Percentiles rank a stretch among this genome's conserved stretches.
phyloP scores from a whole-genome alignment of 805 yeast genomes.

The Yamadazyma phyllophila region DNA sequence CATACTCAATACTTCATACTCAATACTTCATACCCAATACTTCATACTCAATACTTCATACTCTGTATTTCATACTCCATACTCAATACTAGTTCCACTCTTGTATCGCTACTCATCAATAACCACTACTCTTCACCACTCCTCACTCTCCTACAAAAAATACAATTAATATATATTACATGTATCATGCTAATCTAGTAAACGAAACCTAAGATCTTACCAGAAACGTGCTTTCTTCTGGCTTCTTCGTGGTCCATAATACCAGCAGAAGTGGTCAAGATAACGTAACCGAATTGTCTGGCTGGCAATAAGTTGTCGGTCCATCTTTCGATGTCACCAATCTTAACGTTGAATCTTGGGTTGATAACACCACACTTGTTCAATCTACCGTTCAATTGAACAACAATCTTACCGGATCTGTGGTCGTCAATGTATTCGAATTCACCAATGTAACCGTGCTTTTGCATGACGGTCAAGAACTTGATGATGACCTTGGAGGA shows the following conservation, averaged over 20 bases:
- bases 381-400: slow-evolving; percentile 95
- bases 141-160: background rate
- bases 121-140: no score
- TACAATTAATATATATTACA: slow-evolving; percentile 10
- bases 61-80: no score
- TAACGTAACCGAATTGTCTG: slow-evolving; percentile 97
- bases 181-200: slow-evolving; percentile 50
- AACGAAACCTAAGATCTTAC: slow-evolving; percentile 97
- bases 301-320: slow-evolving; percentile 98
- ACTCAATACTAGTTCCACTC: no score
- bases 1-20: no score
- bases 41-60: no score
- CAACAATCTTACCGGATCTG: slow-evolving; percentile 97
- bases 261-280: slow-evolving; percentile 98
- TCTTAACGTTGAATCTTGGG: slow-evolving; percentile 97
- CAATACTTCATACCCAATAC: no score
- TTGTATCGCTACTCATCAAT: no score
- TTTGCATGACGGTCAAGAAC: slow-evolving; percentile 95
- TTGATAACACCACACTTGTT: slow-evolving; percentile 99
- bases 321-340: slow-evolving; percentile 96
- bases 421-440: slow-evolving; percentile 98
- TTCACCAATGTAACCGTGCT: slow-evolving; percentile 98
- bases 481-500: slow-evolving; percentile 97
- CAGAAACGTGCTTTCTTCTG: slow-evolving; percentile 99
- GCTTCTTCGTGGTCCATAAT: slow-evolving; percentile 99